phyloP scores from a whole-genome alignment of 345 rosid species.

The Stellera chamaejasme region DNA sequence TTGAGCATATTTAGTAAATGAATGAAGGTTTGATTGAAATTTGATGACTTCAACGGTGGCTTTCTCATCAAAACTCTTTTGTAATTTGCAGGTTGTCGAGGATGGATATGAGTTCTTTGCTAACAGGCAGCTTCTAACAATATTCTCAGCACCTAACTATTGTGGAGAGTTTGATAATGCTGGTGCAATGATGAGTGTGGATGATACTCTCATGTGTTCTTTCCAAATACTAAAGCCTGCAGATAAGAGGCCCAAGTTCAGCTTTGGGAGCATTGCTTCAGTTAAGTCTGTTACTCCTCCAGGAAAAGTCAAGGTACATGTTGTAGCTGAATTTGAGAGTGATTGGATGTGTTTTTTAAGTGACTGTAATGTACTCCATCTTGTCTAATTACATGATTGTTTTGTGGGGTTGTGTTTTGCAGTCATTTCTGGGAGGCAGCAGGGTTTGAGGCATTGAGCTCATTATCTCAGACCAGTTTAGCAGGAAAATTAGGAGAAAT shows the following conservation, averaged over 20 bases:
- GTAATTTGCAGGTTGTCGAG: slow-evolving; percentile 65
- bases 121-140: slow-evolving; percentile 58
- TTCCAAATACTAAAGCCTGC: slow-evolving; percentile 75
- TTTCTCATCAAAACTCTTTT: slow-evolving; percentile 4
- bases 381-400: background rate
- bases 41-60: background rate
- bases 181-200: slow-evolving; percentile 87
- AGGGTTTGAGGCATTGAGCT: slow-evolving; percentile 6
- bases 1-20: slow-evolving; percentile 4
- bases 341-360: background rate
- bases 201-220: slow-evolving; percentile 58
- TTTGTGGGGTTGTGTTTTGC: slow-evolving; percentile 1
- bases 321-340: background rate
- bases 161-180: slow-evolving; percentile 85
- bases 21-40: background rate
- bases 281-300: slow-evolving; percentile 30
- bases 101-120: slow-evolving; percentile 90
- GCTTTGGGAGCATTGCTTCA: slow-evolving; percentile 45
- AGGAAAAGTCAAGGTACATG: slow-evolving; percentile 48
- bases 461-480: too few species aligned
- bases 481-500: too few species aligned
- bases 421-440: slow-evolving; percentile 19
- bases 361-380: background rate
- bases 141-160: slow-evolving; percentile 87
- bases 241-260: slow-evolving; percentile 44